Evolutionary conservation across 139 green algal species (phyloP), one percentile per base, ranked within the genome.

Genomic region (Tetradesmus obliquus): DNA sequence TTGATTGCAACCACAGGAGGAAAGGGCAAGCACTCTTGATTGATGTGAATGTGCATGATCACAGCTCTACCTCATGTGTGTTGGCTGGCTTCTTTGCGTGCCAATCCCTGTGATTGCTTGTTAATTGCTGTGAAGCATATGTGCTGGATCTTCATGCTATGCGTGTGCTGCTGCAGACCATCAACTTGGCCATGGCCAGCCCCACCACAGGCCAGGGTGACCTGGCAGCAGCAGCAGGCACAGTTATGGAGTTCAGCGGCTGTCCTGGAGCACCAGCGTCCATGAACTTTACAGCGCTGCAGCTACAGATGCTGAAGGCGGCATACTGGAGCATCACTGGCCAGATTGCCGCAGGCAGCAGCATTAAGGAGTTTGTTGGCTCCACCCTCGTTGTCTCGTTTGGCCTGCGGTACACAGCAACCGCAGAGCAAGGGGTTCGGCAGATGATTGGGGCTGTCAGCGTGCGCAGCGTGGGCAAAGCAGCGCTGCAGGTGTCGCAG

Each of bases 251-350:
- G 22, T 76, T 91, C 57, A 87, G 13, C 53, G 88, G 88, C 57
- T 91, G 88, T 24, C 88, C 88, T 32, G 88, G 88, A 12, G 79
- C 88, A 19, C 17, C 24, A 69, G 88, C 79, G 22, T 53, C 24
- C 17, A 4, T 86, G 15, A 19, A 51, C 71, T 2, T 91, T 5
- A 20, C 60, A 53, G 32, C n/a, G 3, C 32, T 79, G 12, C 76
- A 81, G 32, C 88, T 86, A 15, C 88, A 91, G 58, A 8, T 87
- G 4, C 32, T 91, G 5, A 22, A 79, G 45, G 57, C 57, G 13
- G 24, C 53, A 1, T 6, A 20, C 13, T 91, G 88, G 88, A 86
- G 60, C 6, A 20, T 91, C 3, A 81, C 24, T 20, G 79, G 55
- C 13, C 6, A 32, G n/a, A 20, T 22, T 53, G 55, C 60, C 1